Conservation (phyloP, 2,329 filamentous ascomycete genomes). For the Alternaria postmessia region DNA sequence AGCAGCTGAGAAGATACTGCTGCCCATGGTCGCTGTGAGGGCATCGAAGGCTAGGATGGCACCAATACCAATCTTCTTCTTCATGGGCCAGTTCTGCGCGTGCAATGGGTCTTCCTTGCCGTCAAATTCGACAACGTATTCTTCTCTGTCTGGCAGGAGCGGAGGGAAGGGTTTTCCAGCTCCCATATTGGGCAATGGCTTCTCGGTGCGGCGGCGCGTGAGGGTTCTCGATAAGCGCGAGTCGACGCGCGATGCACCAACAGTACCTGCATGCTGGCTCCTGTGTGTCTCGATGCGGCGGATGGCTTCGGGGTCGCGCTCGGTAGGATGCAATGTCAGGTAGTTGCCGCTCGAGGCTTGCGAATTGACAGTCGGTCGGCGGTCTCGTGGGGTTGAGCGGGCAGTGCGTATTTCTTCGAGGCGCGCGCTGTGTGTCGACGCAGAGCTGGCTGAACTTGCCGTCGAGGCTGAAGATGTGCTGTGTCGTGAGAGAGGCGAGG, state of each 20-base stretch:
- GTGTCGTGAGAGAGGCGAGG: slow-evolving; percentile 34
- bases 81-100: slow-evolving; percentile 85
- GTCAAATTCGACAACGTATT: slow-evolving; percentile 84
- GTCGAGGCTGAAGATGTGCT: slow-evolving; percentile 31
- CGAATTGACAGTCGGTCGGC: slow-evolving; percentile 31
- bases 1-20: slow-evolving; percentile 54
- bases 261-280: slow-evolving; percentile 75
- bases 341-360: slow-evolving; percentile 28
- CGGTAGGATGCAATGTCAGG: slow-evolving; percentile 52
- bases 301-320: slow-evolving; percentile 74
- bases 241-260: slow-evolving; percentile 60
- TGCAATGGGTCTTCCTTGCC: slow-evolving; percentile 84
- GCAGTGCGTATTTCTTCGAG: slow-evolving; percentile 44
- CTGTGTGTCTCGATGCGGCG: slow-evolving; percentile 75
- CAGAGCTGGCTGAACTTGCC: slow-evolving; percentile 27
- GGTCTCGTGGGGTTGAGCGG: slow-evolving; percentile 24
- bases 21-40: slow-evolving; percentile 72
- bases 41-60: slow-evolving; percentile 77
- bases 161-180: slow-evolving; percentile 78
- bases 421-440: slow-evolving; percentile 24
- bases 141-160: slow-evolving; percentile 72
- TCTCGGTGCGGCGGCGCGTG: slow-evolving; percentile 46
- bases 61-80: slow-evolving; percentile 76
- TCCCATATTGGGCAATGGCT: slow-evolving; percentile 72
- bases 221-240: slow-evolving; percentile 56